Evolutionary conservation across 352 stramenopile genomes (phyloP).

Genomic region (Saprolegnia parasitica): DNA sequence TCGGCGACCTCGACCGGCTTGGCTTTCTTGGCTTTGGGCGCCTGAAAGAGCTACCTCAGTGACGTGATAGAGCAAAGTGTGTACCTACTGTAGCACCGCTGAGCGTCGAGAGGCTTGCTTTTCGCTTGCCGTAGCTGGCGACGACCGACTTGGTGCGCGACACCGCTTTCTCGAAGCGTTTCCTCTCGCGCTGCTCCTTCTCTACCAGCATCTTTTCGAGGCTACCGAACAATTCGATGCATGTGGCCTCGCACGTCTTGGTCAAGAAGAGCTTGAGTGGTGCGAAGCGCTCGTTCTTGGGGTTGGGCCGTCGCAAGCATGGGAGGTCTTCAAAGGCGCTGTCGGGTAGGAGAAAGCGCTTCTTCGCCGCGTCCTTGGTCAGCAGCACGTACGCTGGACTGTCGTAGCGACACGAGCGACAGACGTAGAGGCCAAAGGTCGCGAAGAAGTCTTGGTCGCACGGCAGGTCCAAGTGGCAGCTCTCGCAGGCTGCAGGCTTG

Average conservation of each 20-base stretch:
- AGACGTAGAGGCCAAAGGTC: conserved; percentile 19
- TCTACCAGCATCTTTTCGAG: conserved; percentile 23
- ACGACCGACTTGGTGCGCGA: conserved; percentile 20
- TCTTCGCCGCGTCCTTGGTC: conserved; percentile 23
- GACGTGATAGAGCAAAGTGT: background rate
- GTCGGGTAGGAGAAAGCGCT: conserved; percentile 17
- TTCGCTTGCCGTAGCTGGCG: conserved; percentile 1
- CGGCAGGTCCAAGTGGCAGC: conserved; percentile 9
- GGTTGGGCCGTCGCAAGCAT: conserved; percentile 22
- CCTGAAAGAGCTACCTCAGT: background rate
- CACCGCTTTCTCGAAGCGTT: conserved; percentile 22
- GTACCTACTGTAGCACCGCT: background rate
- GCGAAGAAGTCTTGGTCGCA: conserved; percentile 17
- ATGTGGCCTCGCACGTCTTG: conserved; percentile 10
- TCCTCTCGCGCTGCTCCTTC: conserved; percentile 10
- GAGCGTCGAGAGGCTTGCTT: background rate
- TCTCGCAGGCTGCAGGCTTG: conserved; percentile 3
- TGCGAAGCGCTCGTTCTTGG: conserved; percentile 28
- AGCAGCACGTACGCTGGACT: conserved; percentile 16
- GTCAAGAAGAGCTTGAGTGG: conserved; percentile 22
- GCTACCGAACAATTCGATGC: conserved; percentile 20
- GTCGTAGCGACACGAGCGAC: conserved; percentile 13
- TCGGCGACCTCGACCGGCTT: conserved; percentile 3
- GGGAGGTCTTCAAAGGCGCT: conserved; percentile 16
- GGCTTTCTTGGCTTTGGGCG: background rate